Conservation (phyloP, 805 yeast genomes). For the Sugiyamaella smithiae region DNA sequence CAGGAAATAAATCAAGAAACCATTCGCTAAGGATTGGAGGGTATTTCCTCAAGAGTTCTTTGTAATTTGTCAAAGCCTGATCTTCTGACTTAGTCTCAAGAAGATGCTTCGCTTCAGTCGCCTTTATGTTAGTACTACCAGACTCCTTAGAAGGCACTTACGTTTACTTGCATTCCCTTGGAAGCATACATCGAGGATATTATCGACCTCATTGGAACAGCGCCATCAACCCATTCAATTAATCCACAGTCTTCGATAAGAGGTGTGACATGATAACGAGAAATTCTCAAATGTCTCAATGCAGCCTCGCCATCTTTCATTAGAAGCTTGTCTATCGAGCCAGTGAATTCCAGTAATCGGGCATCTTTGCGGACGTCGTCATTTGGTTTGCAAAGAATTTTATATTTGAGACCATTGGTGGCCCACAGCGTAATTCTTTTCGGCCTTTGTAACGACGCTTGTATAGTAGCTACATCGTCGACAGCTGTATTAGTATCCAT, state of each 20-base stretch:
- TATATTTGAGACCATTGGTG: conserved; percentile 69
- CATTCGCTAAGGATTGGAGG: conserved; percentile 67
- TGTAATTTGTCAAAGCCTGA: conserved; percentile 39
- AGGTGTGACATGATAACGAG: conserved; percentile 86
- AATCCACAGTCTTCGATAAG: conserved; percentile 83
- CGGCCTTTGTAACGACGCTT: conserved; percentile 85
- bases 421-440: conserved; percentile 73
- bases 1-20: conserved; percentile 87
- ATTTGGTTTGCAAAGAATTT: conserved; percentile 74
- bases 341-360: conserved; percentile 86
- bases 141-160: conserved; percentile 11
- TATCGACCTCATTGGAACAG: conserved; percentile 66
- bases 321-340: conserved; percentile 75
- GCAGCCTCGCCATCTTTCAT: conserved; percentile 66
- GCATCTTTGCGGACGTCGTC: conserved; percentile 97
- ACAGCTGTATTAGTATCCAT: conserved; percentile 38
- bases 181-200: conserved; percentile 44
- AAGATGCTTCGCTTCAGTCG: conserved; percentile 29
- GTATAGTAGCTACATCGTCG: conserved; percentile 64
- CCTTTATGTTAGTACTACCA: conserved; percentile 27
- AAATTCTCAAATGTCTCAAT: conserved; percentile 65
- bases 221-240: conserved; percentile 83
- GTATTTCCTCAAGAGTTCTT: conserved; percentile 35
- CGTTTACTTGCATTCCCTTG: conserved; percentile 37
- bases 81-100: conserved; percentile 30